Conservation (phyloP, 257 asterid genomes). For the Solanum habrochaites region DNA sequence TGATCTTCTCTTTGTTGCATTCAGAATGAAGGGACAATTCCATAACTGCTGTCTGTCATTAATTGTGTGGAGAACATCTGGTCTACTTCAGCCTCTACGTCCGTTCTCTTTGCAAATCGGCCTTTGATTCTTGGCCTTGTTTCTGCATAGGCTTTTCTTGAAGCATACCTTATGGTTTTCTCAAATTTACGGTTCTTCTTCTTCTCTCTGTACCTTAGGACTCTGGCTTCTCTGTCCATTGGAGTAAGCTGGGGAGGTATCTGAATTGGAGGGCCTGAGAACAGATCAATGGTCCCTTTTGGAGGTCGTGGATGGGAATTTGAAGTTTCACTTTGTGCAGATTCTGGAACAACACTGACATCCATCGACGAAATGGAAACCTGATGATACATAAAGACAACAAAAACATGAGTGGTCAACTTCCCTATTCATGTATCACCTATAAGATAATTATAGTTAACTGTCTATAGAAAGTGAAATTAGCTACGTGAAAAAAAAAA, state of each 20-base stretch:
- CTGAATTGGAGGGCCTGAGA: constrained; percentile 28
- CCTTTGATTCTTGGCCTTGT: constrained; percentile 82
- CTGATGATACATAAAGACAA: constrained; percentile 13
- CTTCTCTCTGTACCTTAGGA: constrained; percentile 74
- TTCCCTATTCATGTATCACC: neutral
- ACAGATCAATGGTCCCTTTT: constrained; percentile 58
- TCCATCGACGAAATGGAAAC: constrained; percentile 53
- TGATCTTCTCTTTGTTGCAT: neutral
- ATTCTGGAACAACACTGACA: constrained; percentile 57
- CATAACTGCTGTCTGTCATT: constrained; percentile 32
- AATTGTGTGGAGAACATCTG: constrained; percentile 39
- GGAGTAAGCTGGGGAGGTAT: constrained; percentile 43
- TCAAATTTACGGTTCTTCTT: constrained; percentile 71
- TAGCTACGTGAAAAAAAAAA: neutral
- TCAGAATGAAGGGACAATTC: constrained; percentile 52
- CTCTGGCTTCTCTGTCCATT: constrained; percentile 72
- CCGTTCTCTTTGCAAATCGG: constrained; percentile 64
- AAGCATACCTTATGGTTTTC: constrained; percentile 75
- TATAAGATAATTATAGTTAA: neutral
- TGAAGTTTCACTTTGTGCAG: constrained; percentile 35
- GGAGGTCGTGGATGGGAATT: constrained; percentile 30
- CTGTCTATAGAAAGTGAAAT: neutral
- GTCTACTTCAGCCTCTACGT: constrained; percentile 31
- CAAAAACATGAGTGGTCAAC: neutral
- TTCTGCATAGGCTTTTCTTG: constrained; percentile 86